Evolutionary conservation across 345 rosid species (phyloP).

Genomic region (Brassica cretica): DNA sequence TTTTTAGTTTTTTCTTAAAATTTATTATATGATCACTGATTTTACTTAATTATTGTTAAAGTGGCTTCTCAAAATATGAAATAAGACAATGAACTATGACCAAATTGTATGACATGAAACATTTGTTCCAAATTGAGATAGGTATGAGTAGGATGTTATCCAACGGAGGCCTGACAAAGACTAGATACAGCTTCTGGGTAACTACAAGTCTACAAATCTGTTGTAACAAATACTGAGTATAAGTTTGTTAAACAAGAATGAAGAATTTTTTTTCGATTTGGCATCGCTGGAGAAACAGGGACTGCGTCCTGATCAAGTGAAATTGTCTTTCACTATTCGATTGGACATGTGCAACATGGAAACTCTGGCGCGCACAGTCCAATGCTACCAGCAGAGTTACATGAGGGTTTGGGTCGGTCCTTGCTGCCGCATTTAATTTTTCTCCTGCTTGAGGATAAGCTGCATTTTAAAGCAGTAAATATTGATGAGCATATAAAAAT

Average conservation of each 20-base stretch:
- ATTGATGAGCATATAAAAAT: too few relatives aligned
- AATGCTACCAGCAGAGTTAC: background rate
- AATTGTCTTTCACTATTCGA: background rate
- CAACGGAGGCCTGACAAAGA: too few relatives aligned
- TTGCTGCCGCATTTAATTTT: background rate
- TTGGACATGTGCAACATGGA: background rate
- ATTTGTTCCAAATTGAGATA: too few relatives aligned
- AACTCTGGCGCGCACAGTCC: background rate
- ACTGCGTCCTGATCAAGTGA: background rate
- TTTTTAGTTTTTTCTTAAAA: too few relatives aligned
- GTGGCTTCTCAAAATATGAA: too few relatives aligned
- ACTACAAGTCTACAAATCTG: background rate
- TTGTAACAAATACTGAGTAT: background rate
- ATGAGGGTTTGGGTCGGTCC: background rate
- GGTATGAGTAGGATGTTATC: too few relatives aligned
- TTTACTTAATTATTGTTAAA: too few relatives aligned
- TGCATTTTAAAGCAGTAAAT: background rate
- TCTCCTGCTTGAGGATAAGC: background rate
- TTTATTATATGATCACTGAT: too few relatives aligned
- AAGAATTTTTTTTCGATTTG: background rate
- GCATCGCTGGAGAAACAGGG: background rate
- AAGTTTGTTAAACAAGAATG: background rate
- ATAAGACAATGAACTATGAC: too few relatives aligned
- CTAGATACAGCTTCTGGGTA: too few relatives aligned
- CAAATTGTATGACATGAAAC: too few relatives aligned